These are phyloP conservation scores for Dryas octopetala DNA, from an alignment of 306 rosid genomes.

Conservation along the genomic window DNA sequence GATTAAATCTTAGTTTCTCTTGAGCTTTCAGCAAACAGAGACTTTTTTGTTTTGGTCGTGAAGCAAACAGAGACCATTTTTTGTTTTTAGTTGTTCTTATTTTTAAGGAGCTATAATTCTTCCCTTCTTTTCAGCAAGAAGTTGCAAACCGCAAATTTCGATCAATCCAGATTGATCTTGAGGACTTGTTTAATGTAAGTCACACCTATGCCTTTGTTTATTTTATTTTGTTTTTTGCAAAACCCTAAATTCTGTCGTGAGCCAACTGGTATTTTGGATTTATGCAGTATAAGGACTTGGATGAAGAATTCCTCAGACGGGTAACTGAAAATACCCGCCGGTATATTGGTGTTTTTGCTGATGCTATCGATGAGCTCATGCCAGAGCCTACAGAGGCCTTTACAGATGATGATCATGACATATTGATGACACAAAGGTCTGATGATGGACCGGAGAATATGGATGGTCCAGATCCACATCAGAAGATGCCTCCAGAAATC, in stretches of 20 bases:
- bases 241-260: background rate
- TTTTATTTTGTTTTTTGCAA: background rate
- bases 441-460: constrained; percentile 73
- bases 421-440: constrained; percentile 90
- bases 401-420: constrained; percentile 89
- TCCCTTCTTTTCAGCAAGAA: constrained; percentile 61
- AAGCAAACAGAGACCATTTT: too few species aligned
- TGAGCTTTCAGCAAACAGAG: too few species aligned
- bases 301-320: constrained; percentile 79
- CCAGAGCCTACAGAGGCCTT: constrained; percentile 85
- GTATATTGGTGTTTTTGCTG: constrained; percentile 71
- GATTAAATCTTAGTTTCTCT: too few species aligned
- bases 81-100: background rate
- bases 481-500: constrained; percentile 94
- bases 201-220: background rate
- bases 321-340: constrained; percentile 84
- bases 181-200: constrained; percentile 67
- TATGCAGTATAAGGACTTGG: constrained; percentile 68
- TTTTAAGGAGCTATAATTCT: constrained; percentile 17
- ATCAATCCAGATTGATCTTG: constrained; percentile 76
- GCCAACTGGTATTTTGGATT: constrained; percentile 8
- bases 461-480: constrained; percentile 77
- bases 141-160: constrained; percentile 80
- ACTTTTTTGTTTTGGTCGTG: too few species aligned
- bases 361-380: constrained; percentile 83